phyloP scores from a whole-genome alignment of 768 basidiomycete species.

The Tylopilus felleus region DNA sequence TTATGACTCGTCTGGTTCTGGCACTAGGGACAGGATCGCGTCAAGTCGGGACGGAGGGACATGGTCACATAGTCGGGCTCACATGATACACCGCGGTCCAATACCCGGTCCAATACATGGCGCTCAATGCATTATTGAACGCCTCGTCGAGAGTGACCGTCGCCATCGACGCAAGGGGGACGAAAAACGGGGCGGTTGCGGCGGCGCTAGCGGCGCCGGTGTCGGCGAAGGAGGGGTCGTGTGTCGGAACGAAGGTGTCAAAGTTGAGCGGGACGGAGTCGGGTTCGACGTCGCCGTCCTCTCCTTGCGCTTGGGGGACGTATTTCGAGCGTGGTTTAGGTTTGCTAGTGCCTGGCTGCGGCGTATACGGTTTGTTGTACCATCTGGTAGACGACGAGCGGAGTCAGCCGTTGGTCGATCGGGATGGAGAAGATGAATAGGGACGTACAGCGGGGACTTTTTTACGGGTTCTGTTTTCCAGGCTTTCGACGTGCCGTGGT shows the following conservation, averaged over 20 bases:
- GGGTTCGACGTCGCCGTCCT: constrained; percentile 25
- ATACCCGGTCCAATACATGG: constrained; percentile 87
- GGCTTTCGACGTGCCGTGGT: constrained; percentile 59
- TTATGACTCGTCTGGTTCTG: constrained; percentile 28
- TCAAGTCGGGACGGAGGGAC: not conserved
- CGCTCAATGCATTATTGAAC: constrained; percentile 67
- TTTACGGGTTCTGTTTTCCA: constrained; percentile 73
- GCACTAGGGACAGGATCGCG: not conserved
- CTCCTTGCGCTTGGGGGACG: not conserved
- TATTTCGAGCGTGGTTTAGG: not conserved
- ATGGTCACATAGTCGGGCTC: constrained; percentile 22
- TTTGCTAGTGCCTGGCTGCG: constrained; percentile 11
- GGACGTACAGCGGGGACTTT: constrained; percentile 68
- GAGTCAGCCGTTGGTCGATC: not conserved
- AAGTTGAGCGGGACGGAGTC: constrained; percentile 69
- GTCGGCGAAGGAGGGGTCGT: constrained; percentile 58
- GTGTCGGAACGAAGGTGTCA: constrained; percentile 63
- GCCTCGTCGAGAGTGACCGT: constrained; percentile 69
- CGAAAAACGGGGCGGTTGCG: constrained; percentile 19
- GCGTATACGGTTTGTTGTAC: constrained; percentile 61
- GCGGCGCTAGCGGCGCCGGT: constrained; percentile 9
- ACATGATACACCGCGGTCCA: constrained; percentile 88
- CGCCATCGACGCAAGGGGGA: constrained; percentile 33
- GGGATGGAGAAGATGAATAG: not conserved
- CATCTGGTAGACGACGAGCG: constrained; percentile 44